Conservation (phyloP, 345 rosid species). For the Arabidopsis thaliana region DNA sequence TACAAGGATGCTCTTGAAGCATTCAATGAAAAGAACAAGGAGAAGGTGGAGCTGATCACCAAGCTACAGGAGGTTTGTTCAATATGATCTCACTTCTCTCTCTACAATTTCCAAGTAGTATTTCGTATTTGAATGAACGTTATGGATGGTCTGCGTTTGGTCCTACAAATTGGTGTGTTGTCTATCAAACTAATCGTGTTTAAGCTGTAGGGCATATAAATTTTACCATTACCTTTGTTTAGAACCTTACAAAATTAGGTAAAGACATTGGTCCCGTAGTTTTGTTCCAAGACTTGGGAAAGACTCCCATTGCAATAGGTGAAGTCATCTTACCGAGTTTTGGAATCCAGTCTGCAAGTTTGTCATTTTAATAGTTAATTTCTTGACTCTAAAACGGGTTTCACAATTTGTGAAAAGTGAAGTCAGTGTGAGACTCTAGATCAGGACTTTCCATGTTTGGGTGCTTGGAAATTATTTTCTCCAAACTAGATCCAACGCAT, state of each 20-base stretch:
- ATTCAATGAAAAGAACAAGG: slow-evolving; percentile 85
- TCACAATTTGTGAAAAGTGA: not conserved
- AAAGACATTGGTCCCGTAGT: not conserved
- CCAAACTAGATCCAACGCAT: slow-evolving; percentile 13
- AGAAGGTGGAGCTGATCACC: slow-evolving; percentile 84
- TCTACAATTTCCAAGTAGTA: not conserved
- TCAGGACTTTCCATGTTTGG: slow-evolving; percentile 11
- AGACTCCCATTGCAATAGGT: not conserved
- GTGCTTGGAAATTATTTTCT: slow-evolving; percentile 21
- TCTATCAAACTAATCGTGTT: not conserved
- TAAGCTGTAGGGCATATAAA: slow-evolving; percentile 7
- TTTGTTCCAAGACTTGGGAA: not conserved
- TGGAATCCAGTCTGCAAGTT: not conserved
- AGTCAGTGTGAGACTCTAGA: slow-evolving; percentile 1
- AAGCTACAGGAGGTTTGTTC: slow-evolving; percentile 74
- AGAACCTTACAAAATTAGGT: not conserved
- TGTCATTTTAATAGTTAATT: not conserved
- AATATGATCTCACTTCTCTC: slow-evolving; percentile 18
- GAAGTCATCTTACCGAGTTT: not conserved
- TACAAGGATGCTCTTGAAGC: slow-evolving; percentile 84
- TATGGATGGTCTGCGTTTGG: slow-evolving; percentile 6
- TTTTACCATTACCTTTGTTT: slow-evolving; percentile 6
- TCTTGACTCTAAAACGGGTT: not conserved
- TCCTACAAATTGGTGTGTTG: not conserved
- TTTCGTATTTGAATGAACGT: not conserved